phyloP scores from a whole-genome alignment of 2,329 filamentous ascomycete species.

The Fusarium miscanthi region DNA sequence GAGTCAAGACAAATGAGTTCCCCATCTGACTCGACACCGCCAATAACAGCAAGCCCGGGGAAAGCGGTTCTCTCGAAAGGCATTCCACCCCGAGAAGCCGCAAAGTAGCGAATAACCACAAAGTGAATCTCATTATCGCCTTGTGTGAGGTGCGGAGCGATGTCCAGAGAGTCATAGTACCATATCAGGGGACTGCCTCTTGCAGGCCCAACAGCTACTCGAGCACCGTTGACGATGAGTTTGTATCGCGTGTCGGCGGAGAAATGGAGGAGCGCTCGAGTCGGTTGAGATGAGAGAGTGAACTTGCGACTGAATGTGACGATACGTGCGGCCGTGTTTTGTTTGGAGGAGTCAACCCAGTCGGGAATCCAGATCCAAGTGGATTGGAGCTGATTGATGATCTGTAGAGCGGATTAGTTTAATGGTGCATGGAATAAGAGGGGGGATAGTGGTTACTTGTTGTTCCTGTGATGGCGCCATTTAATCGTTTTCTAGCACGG shows the following conservation, averaged over 20 bases:
- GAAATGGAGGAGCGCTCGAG: not conserved
- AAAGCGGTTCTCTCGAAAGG: not conserved
- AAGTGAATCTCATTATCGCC: not conserved
- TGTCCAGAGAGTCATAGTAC: not conserved
- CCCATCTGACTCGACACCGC: not conserved
- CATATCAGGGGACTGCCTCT: not conserved
- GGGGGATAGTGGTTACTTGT: not conserved
- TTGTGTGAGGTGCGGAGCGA: not conserved
- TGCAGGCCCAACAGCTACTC: not conserved
- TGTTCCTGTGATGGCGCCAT: not conserved
- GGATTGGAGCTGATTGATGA: not conserved
- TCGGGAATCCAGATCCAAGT: not conserved
- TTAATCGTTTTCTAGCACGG: rapidly evolving
- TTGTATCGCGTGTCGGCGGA: not conserved
- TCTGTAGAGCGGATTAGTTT: not conserved
- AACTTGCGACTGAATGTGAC: not conserved
- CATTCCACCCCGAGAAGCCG: not conserved
- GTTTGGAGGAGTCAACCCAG: not conserved
- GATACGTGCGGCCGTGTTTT: not conserved
- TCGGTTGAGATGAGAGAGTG: not conserved
- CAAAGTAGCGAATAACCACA: not conserved
- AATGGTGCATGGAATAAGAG: rapidly evolving
- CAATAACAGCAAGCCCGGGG: not conserved
- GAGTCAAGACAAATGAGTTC: not conserved
- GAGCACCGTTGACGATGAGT: not conserved